Conservation (phyloP, 305 asterid species). For the Fraxinus greggii region DNA sequence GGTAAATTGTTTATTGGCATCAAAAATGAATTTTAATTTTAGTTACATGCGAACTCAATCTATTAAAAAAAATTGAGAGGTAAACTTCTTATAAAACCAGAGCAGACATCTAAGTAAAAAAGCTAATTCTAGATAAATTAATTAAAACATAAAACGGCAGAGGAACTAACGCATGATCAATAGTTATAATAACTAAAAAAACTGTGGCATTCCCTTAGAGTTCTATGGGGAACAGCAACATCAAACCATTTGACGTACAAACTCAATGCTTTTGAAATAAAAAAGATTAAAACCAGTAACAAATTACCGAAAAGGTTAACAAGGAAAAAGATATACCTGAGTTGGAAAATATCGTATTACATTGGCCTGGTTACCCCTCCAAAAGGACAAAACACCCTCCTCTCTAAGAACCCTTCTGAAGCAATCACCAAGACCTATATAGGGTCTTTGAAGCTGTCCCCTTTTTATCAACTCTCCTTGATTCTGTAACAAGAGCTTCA, state of each 20-base stretch:
- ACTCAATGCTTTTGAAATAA: neutral
- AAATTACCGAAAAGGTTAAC: neutral
- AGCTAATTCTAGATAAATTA: neutral
- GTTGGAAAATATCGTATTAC: constrained; percentile 53
- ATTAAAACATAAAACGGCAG: neutral
- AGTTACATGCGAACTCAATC: neutral
- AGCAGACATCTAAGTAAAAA: neutral
- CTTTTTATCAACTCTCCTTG: constrained; percentile 50
- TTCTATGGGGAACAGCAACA: neutral
- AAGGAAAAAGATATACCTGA: constrained; percentile 31
- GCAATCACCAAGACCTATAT: constrained; percentile 40
- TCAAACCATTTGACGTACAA: neutral
- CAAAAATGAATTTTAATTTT: neutral
- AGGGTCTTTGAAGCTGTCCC: constrained; percentile 45
- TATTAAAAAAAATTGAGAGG: neutral
- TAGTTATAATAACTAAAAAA: neutral
- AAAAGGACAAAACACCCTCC: constrained; percentile 44
- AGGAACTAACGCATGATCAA: neutral
- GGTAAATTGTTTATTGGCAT: neutral
- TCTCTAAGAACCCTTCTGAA: constrained; percentile 41
- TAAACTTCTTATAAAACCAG: neutral
- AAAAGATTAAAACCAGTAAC: neutral
- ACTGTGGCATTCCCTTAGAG: neutral
- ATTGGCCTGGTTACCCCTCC: constrained; percentile 61
- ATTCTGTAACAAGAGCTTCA: constrained; percentile 49